Evolutionary conservation across 768 basidiomycete species (phyloP).

Genomic region (Gyrodon lividus): DNA sequence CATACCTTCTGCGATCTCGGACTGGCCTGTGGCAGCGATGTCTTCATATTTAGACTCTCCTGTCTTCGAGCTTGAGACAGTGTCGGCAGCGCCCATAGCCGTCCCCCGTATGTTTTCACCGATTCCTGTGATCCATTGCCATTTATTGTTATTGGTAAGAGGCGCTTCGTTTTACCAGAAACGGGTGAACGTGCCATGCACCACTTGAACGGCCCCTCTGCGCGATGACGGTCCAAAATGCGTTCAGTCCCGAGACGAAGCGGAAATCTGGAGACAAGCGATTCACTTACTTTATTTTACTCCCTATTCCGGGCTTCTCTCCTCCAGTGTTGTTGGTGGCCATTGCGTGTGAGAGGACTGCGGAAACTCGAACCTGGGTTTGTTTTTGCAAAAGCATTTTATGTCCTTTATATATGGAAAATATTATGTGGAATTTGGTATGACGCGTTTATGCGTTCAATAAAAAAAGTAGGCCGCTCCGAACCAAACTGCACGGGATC

Average conservation of each 20-base stretch:
- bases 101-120: conserved; percentile 48
- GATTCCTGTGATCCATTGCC: conserved; percentile 33
- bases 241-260: background rate
- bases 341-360: background rate
- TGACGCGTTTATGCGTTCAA: conserved; percentile 11
- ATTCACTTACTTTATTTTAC: conserved; percentile 13
- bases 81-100: conserved; percentile 40
- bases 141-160: too few relatives aligned
- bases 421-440: too few relatives aligned
- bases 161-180: background rate
- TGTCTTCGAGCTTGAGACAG: conserved; percentile 23
- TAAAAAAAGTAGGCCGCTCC: too few relatives aligned
- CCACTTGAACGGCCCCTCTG: conserved; percentile 37
- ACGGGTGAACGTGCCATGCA: conserved; percentile 32
- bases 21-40: conserved; percentile 36
- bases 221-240: background rate
- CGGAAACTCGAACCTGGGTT: background rate
- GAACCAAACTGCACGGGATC: background rate
- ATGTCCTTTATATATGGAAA: background rate
- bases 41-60: conserved; percentile 34
- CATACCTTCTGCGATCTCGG: conserved; percentile 42
- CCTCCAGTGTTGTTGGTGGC: background rate
- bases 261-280: background rate
- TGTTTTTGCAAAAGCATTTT: background rate
- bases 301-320: conserved; percentile 7